Evolutionary conservation across 2,329 filamentous ascomycete genomes (phyloP).

Genomic region (Fusarium falciforme): DNA sequence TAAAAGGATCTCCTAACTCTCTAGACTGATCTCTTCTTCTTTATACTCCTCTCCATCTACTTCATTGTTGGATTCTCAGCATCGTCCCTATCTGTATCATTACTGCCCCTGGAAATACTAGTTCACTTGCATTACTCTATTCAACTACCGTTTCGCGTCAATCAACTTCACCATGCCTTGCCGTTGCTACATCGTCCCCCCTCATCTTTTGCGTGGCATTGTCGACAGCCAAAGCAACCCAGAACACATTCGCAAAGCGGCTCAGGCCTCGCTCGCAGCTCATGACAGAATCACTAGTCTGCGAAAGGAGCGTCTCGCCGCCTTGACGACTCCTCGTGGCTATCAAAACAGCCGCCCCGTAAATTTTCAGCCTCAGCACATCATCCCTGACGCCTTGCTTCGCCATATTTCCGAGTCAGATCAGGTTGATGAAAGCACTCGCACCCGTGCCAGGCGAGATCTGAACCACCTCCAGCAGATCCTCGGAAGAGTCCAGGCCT

Average conservation of each 20-base stretch:
- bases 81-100: background rate
- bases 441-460: constrained; percentile 51
- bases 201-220: constrained; percentile 58
- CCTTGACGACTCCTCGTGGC: constrained; percentile 49
- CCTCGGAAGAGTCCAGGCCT: constrained; percentile 37
- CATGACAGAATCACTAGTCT: constrained; percentile 47
- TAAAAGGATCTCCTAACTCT: background rate
- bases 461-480: constrained; percentile 53
- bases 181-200: constrained; percentile 51
- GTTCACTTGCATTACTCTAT: background rate
- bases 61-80: background rate
- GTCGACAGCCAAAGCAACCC: constrained; percentile 53
- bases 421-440: constrained; percentile 53
- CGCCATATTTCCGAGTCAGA: constrained; percentile 52
- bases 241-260: constrained; percentile 50
- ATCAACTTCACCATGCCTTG: constrained; percentile 24
- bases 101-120: background rate
- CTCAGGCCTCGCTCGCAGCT: constrained; percentile 49
- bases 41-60: background rate
- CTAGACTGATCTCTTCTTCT: background rate
- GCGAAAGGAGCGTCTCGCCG: constrained; percentile 51
- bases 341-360: constrained; percentile 22
- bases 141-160: background rate
- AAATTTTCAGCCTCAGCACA: constrained; percentile 37
- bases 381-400: constrained; percentile 56